Conservation (phyloP, 1,284 basidiomycete genomes). For the Tilletia walkeri region DNA sequence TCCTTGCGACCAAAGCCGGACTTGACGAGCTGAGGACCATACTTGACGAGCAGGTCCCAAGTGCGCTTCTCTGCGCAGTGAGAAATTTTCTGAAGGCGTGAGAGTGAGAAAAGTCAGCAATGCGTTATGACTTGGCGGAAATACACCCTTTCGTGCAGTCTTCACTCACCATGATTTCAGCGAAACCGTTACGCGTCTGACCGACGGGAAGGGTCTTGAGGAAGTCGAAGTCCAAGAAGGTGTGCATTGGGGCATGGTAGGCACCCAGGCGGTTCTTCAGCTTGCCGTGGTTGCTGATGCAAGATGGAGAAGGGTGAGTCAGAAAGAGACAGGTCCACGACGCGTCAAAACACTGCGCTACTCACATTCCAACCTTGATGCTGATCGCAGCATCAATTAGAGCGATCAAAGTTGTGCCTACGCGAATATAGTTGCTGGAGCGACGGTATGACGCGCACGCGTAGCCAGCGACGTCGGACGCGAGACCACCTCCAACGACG, state of each 20-base stretch:
- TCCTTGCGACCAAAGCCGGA: constrained; percentile 57
- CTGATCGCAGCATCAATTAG: constrained; percentile 60
- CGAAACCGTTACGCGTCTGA: constrained; percentile 59
- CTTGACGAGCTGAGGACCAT: constrained; percentile 59
- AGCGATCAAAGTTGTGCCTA: constrained; percentile 59
- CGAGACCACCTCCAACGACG: constrained; percentile 59
- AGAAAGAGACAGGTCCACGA: background rate
- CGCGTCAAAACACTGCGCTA: background rate
- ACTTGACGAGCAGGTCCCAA: constrained; percentile 59
- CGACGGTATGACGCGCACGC: constrained; percentile 59
- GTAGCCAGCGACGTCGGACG: constrained; percentile 57
- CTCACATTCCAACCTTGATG: constrained; percentile 57
- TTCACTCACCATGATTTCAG: constrained; percentile 56
- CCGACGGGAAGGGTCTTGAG: constrained; percentile 58
- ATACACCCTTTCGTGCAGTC: no score
- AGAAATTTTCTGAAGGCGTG: no score
- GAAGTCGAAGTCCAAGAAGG: constrained; percentile 60
- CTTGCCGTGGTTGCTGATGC: constrained; percentile 46
- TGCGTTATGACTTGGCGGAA: no score
- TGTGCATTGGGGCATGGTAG: constrained; percentile 60
- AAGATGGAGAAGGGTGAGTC: background rate
- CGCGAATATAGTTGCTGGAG: constrained; percentile 59
- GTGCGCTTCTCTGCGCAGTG: constrained; percentile 58
- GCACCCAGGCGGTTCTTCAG: constrained; percentile 55
- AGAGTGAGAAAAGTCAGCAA: no score